phyloP scores from a whole-genome alignment of 2,329 filamentous ascomycete genomes.

The Colletotrichum sp. region DNA sequence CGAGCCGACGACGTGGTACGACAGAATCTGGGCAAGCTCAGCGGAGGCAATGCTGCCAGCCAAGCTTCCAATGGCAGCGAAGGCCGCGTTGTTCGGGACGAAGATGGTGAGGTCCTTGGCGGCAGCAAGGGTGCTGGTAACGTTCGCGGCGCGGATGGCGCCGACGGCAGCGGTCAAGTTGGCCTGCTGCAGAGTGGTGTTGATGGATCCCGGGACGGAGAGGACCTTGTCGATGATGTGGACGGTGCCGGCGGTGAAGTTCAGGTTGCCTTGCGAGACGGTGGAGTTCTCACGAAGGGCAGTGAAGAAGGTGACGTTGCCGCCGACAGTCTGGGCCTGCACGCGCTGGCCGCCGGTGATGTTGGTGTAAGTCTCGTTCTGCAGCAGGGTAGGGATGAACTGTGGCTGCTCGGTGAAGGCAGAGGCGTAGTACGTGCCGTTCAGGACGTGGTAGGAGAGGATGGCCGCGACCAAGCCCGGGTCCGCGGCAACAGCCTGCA shows the following conservation, averaged over 20 bases:
- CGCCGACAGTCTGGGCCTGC: constrained; percentile 43
- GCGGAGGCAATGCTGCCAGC: constrained; percentile 50
- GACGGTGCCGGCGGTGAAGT: constrained; percentile 60
- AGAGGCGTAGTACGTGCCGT: constrained; percentile 46
- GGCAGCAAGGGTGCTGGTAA: constrained; percentile 45
- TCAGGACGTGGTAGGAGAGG: constrained; percentile 62
- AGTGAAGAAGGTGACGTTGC: constrained; percentile 54
- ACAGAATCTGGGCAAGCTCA: constrained; percentile 57
- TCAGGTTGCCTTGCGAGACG: constrained; percentile 54
- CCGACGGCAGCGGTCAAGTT: constrained; percentile 52
- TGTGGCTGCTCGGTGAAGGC: constrained; percentile 30
- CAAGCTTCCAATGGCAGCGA: constrained; percentile 60
- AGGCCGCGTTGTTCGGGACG: constrained; percentile 65
- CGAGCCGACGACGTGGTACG: constrained; percentile 67
- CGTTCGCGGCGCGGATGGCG: constrained; percentile 47
- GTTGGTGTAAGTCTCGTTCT: constrained; percentile 56
- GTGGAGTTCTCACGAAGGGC: constrained; percentile 55
- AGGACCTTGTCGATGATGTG: constrained; percentile 57
- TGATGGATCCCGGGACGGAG: constrained; percentile 47
- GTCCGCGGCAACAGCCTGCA: constrained; percentile 22
- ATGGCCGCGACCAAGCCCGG: constrained; percentile 39
- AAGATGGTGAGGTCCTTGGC: constrained; percentile 65
- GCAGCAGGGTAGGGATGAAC: constrained; percentile 50
- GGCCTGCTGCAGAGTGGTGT: constrained; percentile 42
- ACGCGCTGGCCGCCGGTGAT: constrained; percentile 66